These are phyloP conservation scores for Scutellaria galericulata DNA, from an alignment of 257 asterid genomes.

Conservation along the genomic window DNA sequence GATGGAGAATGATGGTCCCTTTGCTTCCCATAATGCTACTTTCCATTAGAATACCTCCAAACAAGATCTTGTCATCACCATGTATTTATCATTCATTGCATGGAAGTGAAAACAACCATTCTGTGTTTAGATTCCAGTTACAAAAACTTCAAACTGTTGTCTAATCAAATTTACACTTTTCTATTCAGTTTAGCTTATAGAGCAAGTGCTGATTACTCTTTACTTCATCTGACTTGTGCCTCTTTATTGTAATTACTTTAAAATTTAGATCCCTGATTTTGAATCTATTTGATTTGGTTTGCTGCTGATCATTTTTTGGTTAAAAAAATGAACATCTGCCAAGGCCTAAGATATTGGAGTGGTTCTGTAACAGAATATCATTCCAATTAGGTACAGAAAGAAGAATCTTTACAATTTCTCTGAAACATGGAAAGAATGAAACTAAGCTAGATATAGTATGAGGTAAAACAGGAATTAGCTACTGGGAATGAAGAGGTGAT, in stretches of 20 bases:
- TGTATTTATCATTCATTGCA: slow-evolving; percentile 36
- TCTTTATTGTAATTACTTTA: not conserved
- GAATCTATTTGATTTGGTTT: not conserved
- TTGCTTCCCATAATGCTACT: slow-evolving; percentile 42
- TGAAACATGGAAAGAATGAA: slow-evolving; percentile 40
- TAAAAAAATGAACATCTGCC: slow-evolving; percentile 8
- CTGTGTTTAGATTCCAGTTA: slow-evolving; percentile 34
- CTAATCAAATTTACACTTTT: not conserved
- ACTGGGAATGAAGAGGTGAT: slow-evolving; percentile 57
- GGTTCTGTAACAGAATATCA: not conserved
- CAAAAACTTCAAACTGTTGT: slow-evolving; percentile 18
- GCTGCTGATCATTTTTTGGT: not conserved
- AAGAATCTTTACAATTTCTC: slow-evolving; percentile 41
- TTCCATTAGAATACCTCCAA: slow-evolving; percentile 46
- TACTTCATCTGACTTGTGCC: not conserved
- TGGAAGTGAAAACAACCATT: slow-evolving; percentile 45
- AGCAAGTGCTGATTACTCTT: slow-evolving; percentile 13
- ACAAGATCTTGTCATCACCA: slow-evolving; percentile 45
- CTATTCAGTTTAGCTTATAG: not conserved
- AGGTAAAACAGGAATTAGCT: slow-evolving; percentile 32
- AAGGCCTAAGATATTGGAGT: not conserved
- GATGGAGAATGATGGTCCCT: slow-evolving; percentile 46
- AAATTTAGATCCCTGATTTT: slow-evolving; percentile 10
- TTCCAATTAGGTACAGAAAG: slow-evolving; percentile 28
- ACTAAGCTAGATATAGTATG: slow-evolving; percentile 28